These are phyloP conservation scores for Fragaria ananassa DNA, from an alignment of 306 rosid species.

Conservation along the genomic window DNA sequence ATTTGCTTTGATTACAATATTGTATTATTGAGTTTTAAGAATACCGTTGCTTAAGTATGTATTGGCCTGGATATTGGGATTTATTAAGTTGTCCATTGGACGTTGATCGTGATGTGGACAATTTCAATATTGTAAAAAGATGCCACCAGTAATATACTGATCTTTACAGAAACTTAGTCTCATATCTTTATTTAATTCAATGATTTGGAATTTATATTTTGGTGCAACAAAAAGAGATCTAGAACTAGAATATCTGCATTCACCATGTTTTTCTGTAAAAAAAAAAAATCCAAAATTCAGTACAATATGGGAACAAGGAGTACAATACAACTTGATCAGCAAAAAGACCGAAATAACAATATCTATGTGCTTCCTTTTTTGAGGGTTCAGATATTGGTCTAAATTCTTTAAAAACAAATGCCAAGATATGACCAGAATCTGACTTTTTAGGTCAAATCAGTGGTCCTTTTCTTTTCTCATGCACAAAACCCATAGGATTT, in stretches of 20 bases:
- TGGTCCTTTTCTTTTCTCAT: neutral
- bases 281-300: neutral
- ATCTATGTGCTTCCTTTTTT: neutral
- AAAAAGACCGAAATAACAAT: neutral
- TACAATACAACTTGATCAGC: neutral
- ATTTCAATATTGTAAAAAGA: neutral
- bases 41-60: neutral
- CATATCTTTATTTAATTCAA: too few species aligned
- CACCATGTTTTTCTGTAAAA: neutral
- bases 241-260: neutral
- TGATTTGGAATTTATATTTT: neutral
- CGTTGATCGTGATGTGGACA: neutral
- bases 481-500: neutral
- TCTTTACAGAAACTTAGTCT: too few species aligned
- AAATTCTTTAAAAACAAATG: too few species aligned
- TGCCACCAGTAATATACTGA: neutral
- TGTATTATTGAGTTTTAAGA: neutral
- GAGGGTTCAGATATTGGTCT: too few species aligned
- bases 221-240: too few species aligned
- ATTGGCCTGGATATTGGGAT: neutral
- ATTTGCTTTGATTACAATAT: constrained; percentile 4
- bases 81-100: neutral
- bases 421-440: neutral
- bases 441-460: neutral
- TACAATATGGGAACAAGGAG: neutral